phyloP scores from a whole-genome alignment of 768 basidiomycete species.

The Russula foetens region DNA sequence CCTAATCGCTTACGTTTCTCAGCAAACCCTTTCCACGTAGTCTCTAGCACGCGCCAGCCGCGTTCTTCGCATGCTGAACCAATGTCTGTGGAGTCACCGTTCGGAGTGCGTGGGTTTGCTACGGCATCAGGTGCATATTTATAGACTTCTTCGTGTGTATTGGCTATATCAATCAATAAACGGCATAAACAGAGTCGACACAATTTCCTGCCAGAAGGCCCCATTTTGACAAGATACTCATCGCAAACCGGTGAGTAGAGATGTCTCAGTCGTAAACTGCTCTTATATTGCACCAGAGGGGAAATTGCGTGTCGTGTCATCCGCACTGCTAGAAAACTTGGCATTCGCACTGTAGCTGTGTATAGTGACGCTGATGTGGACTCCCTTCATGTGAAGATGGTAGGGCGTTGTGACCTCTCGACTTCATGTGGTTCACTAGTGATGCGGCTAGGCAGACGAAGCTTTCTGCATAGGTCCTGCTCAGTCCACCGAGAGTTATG shows the following conservation, averaged over 20 bases:
- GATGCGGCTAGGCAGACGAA: slow-evolving; percentile 40
- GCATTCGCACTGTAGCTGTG: slow-evolving; percentile 87
- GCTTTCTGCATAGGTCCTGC: slow-evolving; percentile 79
- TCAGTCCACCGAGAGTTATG: slow-evolving; percentile 82
- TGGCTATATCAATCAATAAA: neutral
- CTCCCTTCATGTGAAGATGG: slow-evolving; percentile 77
- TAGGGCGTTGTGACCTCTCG: slow-evolving; percentile 25
- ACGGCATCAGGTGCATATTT: slow-evolving; percentile 2
- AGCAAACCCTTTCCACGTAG: neutral
- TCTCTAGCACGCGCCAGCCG: neutral
- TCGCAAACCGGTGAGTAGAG: slow-evolving; percentile 71
- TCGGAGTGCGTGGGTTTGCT: neutral
- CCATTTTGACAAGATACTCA: slow-evolving; percentile 84
- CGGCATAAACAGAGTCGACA: neutral
- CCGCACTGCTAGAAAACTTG: slow-evolving; percentile 78
- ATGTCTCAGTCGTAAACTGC: neutral
- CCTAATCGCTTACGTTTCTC: neutral
- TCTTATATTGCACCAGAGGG: slow-evolving; percentile 43
- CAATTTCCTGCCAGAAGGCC: slow-evolving; percentile 29
- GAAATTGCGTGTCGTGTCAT: slow-evolving; percentile 97
- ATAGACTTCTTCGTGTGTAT: neutral
- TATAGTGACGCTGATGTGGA: slow-evolving; percentile 82
- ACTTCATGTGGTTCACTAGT: neutral
- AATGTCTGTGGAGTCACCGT: neutral
- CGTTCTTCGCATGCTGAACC: neutral